A percentile compares a stretch with the other conserved stretches of the same genome.
Conservation (phyloP, 257 asterid genomes). For the Solanum ahanhuiri region DNA sequence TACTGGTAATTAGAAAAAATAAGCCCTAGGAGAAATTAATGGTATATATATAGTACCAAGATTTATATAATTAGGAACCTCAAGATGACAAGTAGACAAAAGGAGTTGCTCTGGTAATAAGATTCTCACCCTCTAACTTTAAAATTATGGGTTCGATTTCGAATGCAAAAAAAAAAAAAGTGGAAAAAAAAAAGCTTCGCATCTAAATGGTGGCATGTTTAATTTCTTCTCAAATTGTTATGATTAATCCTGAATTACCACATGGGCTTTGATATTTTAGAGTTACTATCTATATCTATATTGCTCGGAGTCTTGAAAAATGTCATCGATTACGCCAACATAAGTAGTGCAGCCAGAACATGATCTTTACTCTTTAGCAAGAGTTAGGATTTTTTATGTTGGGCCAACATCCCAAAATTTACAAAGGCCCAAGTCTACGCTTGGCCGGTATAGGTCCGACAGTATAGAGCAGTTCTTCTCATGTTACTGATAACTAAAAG, state of each 20-base stretch:
- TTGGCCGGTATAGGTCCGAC: neutral
- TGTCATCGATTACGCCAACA: no score
- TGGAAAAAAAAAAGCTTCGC: neutral
- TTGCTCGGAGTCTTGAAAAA: no score
- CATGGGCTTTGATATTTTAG: neutral
- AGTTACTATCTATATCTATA: no score
- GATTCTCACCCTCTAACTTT: neutral
- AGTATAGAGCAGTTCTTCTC: neutral
- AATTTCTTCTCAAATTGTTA: neutral
- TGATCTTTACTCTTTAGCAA: neutral
- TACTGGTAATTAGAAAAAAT: neutral
- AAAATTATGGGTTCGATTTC: neutral
- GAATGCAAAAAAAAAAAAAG: no score
- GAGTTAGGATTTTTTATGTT: neutral
- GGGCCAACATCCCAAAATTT: neutral
- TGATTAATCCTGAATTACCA: neutral
- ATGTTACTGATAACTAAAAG: neutral
- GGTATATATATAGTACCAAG: neutral
- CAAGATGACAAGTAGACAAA: neutral
- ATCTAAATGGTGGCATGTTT: no score
- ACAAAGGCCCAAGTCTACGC: neutral
- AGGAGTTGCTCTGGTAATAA: neutral
- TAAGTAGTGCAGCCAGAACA: neutral
- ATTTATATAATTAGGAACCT: neutral
- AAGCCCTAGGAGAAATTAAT: neutral